phyloP scores from a whole-genome alignment of 2,329 filamentous ascomycete genomes.

The Botrytis medusae region DNA sequence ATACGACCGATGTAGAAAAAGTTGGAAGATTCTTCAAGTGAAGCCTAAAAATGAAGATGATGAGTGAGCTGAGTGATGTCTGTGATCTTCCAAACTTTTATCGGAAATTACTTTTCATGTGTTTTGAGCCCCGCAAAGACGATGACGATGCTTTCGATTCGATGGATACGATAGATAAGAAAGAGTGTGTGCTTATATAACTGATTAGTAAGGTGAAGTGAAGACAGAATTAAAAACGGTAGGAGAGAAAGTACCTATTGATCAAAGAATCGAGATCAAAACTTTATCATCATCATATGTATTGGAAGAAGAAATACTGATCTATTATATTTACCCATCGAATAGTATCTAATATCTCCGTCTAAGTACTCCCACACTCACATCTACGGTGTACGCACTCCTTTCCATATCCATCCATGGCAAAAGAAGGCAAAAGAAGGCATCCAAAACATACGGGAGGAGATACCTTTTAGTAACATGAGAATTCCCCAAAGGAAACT shows the following conservation, averaged over 20 bases:
- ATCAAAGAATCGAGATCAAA: not conserved
- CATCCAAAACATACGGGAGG: slow-evolving; percentile 7
- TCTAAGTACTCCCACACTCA: not conserved
- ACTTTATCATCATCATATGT: not conserved
- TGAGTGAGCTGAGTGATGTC: not conserved
- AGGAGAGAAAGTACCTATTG: not conserved
- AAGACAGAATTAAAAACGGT: not conserved
- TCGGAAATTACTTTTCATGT: slow-evolving; percentile 6
- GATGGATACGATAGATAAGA: not conserved
- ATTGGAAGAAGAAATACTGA: not conserved
- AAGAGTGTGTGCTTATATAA: not conserved
- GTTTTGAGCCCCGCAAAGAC: not conserved
- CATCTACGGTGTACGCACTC: not conserved
- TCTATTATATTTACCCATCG: not conserved
- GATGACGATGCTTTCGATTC: slow-evolving; percentile 10
- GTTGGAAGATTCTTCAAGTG: not conserved
- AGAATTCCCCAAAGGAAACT: not conserved
- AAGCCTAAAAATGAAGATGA: not conserved
- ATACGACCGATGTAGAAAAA: not conserved
- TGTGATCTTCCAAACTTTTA: not conserved
- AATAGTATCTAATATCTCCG: not conserved
- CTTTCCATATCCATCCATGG: not conserved
- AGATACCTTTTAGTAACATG: not conserved
- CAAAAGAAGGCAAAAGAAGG: slow-evolving; percentile 13
- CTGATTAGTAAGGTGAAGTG: not conserved